Conservation (phyloP, 495 filamentous ascomycete genomes). For the Usnea hakonensis region DNA sequence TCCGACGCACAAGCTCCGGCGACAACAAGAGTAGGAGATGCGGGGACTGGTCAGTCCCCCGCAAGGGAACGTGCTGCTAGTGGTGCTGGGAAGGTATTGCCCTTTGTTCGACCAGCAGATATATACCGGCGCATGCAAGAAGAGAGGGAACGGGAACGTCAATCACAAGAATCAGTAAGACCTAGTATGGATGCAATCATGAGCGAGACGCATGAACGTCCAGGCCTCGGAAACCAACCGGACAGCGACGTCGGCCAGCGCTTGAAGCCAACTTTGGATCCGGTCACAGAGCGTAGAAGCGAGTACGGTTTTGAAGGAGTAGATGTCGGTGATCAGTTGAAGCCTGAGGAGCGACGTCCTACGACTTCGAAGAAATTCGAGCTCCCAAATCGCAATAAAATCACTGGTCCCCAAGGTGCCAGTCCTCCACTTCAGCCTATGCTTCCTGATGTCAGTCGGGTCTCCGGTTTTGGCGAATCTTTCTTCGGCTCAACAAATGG, state of each 20-base stretch:
- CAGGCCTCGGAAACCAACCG: constrained; percentile 26
- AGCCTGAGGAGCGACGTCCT: constrained; percentile 13
- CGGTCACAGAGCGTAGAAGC: constrained; percentile 51
- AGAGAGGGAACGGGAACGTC: constrained; percentile 50
- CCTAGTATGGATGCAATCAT: constrained; percentile 37
- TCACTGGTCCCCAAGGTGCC: constrained; percentile 15
- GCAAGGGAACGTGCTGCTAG: constrained; percentile 16
- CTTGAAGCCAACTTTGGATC: constrained; percentile 37
- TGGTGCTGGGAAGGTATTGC: constrained; percentile 39
- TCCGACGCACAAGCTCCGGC: constrained; percentile 23
- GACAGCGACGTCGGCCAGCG: constrained; percentile 28
- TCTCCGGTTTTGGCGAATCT: constrained; percentile 56
- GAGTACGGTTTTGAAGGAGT: constrained; percentile 47
- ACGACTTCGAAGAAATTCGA: constrained; percentile 21
- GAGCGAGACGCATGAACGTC: constrained; percentile 13
- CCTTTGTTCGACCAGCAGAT: constrained; percentile 69
- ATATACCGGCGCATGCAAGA: constrained; percentile 69
- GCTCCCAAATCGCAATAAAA: constrained; percentile 11
- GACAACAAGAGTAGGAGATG: constrained; percentile 19
- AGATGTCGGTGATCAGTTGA: constrained; percentile 6
- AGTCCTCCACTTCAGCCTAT: constrained; percentile 36
- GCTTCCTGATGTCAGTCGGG: constrained; percentile 56
- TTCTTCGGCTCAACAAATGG: constrained; percentile 24
- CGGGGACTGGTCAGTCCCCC: background rate
- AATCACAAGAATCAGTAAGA: constrained; percentile 44